Conservation (phyloP, 768 basidiomycete species). For the Tylopilus subfusipes region DNA sequence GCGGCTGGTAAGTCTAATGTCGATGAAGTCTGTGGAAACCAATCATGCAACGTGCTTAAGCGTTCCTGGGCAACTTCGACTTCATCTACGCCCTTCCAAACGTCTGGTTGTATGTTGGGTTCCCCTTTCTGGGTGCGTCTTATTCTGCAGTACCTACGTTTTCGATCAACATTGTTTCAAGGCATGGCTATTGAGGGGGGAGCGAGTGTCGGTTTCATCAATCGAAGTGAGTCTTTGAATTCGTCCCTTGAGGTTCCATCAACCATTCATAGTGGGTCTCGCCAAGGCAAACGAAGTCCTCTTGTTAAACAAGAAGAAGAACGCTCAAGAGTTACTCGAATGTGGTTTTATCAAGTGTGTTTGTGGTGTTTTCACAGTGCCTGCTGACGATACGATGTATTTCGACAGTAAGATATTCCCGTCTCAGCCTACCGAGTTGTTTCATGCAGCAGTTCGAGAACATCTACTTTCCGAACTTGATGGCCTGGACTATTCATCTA, state of each 20-base stretch:
- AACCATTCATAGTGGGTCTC: conserved; percentile 52
- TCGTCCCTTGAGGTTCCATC: background rate
- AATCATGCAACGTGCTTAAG: conserved; percentile 30
- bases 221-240: conserved; percentile 46
- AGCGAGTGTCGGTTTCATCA: conserved; percentile 64
- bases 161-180: conserved; percentile 23
- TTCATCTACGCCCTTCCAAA: conserved; percentile 65
- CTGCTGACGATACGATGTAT: background rate
- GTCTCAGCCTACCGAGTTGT: conserved; percentile 45
- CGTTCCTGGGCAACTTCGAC: conserved; percentile 69
- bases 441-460: conserved; percentile 50
- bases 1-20: conserved; percentile 47
- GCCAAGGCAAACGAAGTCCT: conserved; percentile 70
- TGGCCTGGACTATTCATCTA: conserved; percentile 53
- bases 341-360: conserved; percentile 65
- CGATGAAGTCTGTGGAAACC: background rate
- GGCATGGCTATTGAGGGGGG: conserved; percentile 68
- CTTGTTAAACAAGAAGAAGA: conserved; percentile 65
- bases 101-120: conserved; percentile 62
- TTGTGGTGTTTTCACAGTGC: background rate
- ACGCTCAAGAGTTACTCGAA: conserved; percentile 51
- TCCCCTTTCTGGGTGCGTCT: conserved; percentile 54
- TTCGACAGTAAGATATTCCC: conserved; percentile 56
- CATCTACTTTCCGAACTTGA: conserved; percentile 52
- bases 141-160: background rate